These are phyloP conservation scores for Neurospora pannonica DNA, from an alignment of 495 filamentous ascomycete genomes.

Conservation along the genomic window DNA sequence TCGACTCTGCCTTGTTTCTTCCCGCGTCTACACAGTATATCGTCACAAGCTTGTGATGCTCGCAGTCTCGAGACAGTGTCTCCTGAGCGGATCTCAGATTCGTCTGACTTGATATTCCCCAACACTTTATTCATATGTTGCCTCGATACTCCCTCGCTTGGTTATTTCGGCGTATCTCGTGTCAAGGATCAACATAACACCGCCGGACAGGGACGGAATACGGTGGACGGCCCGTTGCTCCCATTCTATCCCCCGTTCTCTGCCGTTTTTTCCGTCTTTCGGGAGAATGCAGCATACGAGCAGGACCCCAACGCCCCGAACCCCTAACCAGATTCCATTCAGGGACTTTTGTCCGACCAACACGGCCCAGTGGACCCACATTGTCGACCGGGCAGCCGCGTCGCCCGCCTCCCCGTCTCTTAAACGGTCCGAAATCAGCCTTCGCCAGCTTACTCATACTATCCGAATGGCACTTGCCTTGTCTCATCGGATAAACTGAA, in stretches of 20 bases:
- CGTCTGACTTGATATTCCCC: background rate
- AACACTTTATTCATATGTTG: background rate
- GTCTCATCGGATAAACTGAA: background rate
- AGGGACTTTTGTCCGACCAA: background rate
- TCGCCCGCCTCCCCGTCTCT: background rate
- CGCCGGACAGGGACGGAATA: background rate
- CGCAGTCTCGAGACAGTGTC: background rate
- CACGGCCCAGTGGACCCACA: background rate
- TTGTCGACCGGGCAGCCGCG: background rate
- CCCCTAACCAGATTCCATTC: background rate
- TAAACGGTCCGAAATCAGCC: background rate
- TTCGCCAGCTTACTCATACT: background rate
- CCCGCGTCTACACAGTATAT: background rate
- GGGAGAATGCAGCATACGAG: background rate
- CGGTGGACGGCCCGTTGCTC: background rate
- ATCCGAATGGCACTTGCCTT: background rate
- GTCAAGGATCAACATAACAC: background rate
- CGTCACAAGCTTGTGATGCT: background rate
- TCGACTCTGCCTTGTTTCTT: background rate
- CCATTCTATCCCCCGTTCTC: background rate
- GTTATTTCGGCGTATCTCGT: background rate
- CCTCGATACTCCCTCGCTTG: background rate
- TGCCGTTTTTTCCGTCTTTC: background rate
- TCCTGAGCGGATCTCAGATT: background rate
- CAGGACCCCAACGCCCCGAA: background rate